These are phyloP conservation scores for Cyphellophora attinorum DNA, from an alignment of 2,329 filamentous ascomycete genomes.

Conservation along the genomic window DNA sequence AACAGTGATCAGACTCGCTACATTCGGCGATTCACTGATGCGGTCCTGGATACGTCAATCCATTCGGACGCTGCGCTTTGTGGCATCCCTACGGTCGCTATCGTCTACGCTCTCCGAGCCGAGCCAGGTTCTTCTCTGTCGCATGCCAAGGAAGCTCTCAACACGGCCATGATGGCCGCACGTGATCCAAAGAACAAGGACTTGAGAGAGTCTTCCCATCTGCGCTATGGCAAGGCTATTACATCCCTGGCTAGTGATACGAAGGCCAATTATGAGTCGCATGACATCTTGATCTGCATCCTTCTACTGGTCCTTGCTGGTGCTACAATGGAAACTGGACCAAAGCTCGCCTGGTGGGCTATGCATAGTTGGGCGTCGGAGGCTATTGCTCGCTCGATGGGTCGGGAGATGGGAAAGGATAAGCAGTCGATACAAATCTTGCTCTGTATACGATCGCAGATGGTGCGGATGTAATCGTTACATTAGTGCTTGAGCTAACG, in stretches of 20 bases:
- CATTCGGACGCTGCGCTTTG: background rate
- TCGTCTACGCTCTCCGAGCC: background rate
- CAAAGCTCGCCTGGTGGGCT: background rate
- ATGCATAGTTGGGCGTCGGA: background rate
- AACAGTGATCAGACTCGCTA: background rate
- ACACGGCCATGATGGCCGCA: background rate
- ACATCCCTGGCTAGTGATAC: background rate
- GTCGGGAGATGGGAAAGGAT: background rate
- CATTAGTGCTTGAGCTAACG: background rate
- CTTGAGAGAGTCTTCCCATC: background rate
- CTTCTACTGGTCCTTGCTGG: background rate
- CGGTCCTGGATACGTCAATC: background rate
- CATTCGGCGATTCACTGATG: background rate
- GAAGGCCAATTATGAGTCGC: background rate
- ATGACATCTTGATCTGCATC: background rate
- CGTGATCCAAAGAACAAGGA: background rate
- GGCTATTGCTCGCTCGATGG: background rate
- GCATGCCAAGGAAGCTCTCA: background rate
- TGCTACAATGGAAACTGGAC: background rate
- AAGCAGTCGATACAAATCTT: background rate
- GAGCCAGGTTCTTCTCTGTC: background rate
- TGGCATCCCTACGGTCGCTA: background rate
- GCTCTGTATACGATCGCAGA: background rate
- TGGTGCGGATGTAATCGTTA: no score
- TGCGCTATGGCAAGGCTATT: conserved; percentile 1